Base-by-base conservation (phyloP, 2,329 filamentous ascomycete species). In the Penicillium sp. region DNA sequence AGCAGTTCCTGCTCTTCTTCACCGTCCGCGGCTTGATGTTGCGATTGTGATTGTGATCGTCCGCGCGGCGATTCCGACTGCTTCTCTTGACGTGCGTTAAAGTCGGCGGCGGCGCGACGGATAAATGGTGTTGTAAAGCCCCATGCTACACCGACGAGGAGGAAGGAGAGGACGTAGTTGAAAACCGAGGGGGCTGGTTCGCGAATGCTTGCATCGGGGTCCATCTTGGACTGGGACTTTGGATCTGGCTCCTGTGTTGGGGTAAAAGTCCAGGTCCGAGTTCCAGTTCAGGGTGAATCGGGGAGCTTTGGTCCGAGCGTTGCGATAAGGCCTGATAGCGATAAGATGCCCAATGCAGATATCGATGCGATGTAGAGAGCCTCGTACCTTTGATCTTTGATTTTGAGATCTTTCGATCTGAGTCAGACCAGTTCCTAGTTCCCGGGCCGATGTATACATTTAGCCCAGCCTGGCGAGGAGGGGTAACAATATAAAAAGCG, bases 121-220 rank as follows among this genome's bases (percentile, higher is more conserved):
- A 97, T 95, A 77, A 97, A 96, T 50, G 87, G 87, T 18, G 90
- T 95, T 1, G 90, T 96, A 63, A 95, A 85, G 47, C 92, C 93
- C 93, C 93, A 97, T 61, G 90, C 92, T 23, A 94, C 78, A 48
- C 92, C 91, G 61, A 97, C 92, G 54, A 96, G 84, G 49, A 96
- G 81, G 79, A 96, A 96, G 62, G 89, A 90, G 53, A 93, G 79
- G 58, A 94, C 80, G 79, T 94, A 96, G 76, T 91, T 92, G 76
- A 95, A 80, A 59, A 72, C 61, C 6, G 76, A 75, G 26, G 72
- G 70, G 13, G 65, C 52, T 8, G 60, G 45, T 16, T 65, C 54
- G 10, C 65, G 47, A 13, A 64, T 52, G 13, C 60, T 61, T 28
- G 61, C 56, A 33, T 71, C 69, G 24, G 70, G 62, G 24, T 69